Evolutionary conservation across 208 protist genomes (phyloP).

Genomic region (Leishmania braziliensis): DNA sequence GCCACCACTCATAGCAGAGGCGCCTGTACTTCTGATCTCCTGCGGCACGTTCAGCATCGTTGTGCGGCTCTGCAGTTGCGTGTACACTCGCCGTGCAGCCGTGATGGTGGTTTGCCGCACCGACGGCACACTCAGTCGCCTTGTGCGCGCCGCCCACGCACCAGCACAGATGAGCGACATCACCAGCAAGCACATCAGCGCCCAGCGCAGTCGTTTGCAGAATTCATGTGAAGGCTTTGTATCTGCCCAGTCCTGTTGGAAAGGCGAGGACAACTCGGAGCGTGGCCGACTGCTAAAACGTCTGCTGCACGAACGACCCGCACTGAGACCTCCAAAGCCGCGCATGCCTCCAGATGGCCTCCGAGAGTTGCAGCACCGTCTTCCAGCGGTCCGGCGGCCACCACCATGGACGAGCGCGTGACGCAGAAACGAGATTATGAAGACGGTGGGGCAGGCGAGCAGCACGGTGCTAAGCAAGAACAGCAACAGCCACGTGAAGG

Average conservation of each 20-base stretch:
- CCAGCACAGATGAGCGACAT: constrained; percentile 2
- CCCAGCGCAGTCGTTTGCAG: neutral
- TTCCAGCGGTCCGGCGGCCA: neutral
- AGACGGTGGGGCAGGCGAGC: constrained; percentile 14
- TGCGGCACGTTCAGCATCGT: constrained; percentile 14
- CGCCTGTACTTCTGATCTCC: constrained; percentile 12
- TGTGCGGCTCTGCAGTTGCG: constrained; percentile 14
- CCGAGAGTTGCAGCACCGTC: neutral
- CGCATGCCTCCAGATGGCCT: neutral
- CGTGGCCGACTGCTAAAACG: neutral
- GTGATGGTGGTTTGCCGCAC: neutral
- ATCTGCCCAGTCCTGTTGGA: neutral
- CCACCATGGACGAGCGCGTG: constrained; percentile 2
- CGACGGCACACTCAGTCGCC: neutral
- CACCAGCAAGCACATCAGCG: constrained; percentile 8
- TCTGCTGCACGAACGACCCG: neutral
- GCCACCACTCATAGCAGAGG: neutral
- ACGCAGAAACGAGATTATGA: constrained; percentile 5
- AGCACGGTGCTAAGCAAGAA: constrained; percentile 21
- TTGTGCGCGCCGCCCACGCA: constrained; percentile 9
- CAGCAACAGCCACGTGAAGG: constrained; percentile 24
- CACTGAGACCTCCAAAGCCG: neutral
- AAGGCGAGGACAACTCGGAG: neutral
- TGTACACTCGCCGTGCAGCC: constrained; percentile 10
- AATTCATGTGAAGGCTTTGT: neutral